phyloP scores from a whole-genome alignment of 2,329 filamentous ascomycete species.

The Talaromyces sp. region DNA sequence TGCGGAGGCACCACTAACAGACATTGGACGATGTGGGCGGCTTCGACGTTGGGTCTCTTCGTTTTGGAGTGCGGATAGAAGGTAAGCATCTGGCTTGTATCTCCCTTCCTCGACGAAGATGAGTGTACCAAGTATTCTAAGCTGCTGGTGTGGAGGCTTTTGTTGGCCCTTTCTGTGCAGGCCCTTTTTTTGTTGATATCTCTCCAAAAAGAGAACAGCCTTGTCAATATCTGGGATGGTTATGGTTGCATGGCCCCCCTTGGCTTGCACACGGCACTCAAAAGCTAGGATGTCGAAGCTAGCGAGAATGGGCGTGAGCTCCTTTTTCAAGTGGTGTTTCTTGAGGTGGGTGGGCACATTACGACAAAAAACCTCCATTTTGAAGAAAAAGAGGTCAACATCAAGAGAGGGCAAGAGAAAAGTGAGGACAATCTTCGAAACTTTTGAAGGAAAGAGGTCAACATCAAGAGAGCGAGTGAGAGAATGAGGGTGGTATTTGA shows the following conservation, averaged over 20 bases:
- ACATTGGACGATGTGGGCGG: conserved; percentile 5
- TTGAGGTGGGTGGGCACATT: conserved; percentile 19
- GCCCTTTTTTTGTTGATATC: conserved; percentile 13
- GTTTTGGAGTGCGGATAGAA: conserved; percentile 13
- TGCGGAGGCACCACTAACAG: background rate
- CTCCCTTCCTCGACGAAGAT: conserved; percentile 16
- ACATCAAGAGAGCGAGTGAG: background rate
- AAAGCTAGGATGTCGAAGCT: conserved; percentile 17
- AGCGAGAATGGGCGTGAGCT: conserved; percentile 16
- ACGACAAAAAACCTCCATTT: conserved; percentile 24
- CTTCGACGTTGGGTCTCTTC: conserved; percentile 15
- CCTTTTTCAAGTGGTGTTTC: conserved; percentile 15
- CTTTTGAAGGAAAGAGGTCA: conserved; percentile 1
- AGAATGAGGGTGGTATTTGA: background rate
- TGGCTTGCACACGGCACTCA: conserved; percentile 15
- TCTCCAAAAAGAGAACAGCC: conserved; percentile 13
- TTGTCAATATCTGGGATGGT: conserved; percentile 17
- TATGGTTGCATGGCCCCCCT: conserved; percentile 16
- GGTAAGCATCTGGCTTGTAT: conserved; percentile 14
- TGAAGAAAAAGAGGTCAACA: background rate
- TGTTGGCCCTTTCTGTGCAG: conserved; percentile 4
- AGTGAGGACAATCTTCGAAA: too few species aligned
- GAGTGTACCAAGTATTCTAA: conserved; percentile 14
- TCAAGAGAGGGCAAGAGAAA: background rate
- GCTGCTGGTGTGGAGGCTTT: conserved; percentile 3